Evolutionary conservation across 805 yeast species (phyloP), one percentile per base, ranked within the genome.

Genomic region (Monosporozyma servazzii): DNA sequence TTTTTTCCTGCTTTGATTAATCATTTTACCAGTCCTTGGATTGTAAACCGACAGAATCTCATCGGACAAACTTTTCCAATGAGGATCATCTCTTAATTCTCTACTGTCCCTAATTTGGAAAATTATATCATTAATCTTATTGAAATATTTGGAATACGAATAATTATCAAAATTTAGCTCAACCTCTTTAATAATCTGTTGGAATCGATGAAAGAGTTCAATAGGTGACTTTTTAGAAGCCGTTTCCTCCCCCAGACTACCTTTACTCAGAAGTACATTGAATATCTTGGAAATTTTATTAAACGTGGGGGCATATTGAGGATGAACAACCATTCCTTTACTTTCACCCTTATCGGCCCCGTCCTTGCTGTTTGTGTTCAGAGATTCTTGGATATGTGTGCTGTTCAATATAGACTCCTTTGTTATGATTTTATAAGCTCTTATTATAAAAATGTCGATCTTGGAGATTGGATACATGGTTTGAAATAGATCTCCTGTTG

Each of bases 141-240:
- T 60, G 53, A 66, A 65, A 54, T 59, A 66, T 48, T 59, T 62
- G 18, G 58, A 51, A 51, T 64, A 65, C 7, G 68, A 66, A 29
- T 65, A 60, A 4, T 58, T 60, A 11, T 64, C 68, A 50, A 56
- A 65, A 51, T 65, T 65, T 43, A 67, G 55, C 47, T 64, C 66
- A 48, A 67, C 48, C 51, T 67, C 71, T 49, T 66, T 65, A 13
- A 67, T 54, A 8, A 65, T 66, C 49, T 66, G 71, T 48, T 64
- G 68, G 44, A 67, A 67, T 30, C 67, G 52, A 49, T 67, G 69
- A 49, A 59, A 67, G 27, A 67, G 46, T 48, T 67, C 71, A 21
- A 67, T 64, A 13, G 67, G 58, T 1, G 70, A 66, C 44, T 67
- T 67, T 17, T 69, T 69, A 10, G 68, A 62, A 0, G 63, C 58